phyloP scores from a whole-genome alignment of 2,329 filamentous ascomycete species.

The Xylariaceae sp. region DNA sequence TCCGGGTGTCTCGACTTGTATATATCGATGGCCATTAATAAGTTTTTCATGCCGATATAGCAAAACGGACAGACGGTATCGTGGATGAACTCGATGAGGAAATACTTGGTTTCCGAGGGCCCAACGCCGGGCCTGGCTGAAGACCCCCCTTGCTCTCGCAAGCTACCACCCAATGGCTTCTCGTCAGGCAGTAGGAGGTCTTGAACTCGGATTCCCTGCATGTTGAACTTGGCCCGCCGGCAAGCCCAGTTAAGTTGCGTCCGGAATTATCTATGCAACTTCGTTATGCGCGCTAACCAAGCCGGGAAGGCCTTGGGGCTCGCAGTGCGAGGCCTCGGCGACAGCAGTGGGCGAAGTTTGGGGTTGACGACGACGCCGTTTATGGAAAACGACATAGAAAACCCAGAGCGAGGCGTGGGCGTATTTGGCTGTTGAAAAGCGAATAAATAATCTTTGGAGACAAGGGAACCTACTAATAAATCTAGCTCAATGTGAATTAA shows the following conservation, averaged over 20 bases:
- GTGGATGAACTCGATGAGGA: slow-evolving; percentile 43
- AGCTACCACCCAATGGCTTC: slow-evolving; percentile 5
- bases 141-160: slow-evolving; percentile 1
- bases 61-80: slow-evolving; percentile 50
- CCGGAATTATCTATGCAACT: not conserved
- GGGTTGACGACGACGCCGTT: not conserved
- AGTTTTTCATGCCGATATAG: slow-evolving; percentile 43
- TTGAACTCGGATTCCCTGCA: slow-evolving; percentile 28
- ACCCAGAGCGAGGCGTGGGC: not conserved
- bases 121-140: not conserved
- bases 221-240: slow-evolving; percentile 10
- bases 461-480: slow-evolving; percentile 1
- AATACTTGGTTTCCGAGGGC: slow-evolving; percentile 22
- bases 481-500: slow-evolving; percentile 1
- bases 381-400: not conserved
- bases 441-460: not conserved
- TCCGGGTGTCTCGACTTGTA: slow-evolving; percentile 38
- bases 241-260: not conserved
- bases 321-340: not conserved
- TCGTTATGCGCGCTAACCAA: not conserved
- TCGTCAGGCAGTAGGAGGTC: slow-evolving; percentile 27
- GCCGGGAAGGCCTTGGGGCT: not conserved
- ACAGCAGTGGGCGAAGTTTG: not conserved
- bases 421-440: not conserved
- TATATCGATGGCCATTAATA: slow-evolving; percentile 40